Evolutionary conservation across 1,139 yeast species (phyloP).

Genomic region (Ogataea hybrid): DNA sequence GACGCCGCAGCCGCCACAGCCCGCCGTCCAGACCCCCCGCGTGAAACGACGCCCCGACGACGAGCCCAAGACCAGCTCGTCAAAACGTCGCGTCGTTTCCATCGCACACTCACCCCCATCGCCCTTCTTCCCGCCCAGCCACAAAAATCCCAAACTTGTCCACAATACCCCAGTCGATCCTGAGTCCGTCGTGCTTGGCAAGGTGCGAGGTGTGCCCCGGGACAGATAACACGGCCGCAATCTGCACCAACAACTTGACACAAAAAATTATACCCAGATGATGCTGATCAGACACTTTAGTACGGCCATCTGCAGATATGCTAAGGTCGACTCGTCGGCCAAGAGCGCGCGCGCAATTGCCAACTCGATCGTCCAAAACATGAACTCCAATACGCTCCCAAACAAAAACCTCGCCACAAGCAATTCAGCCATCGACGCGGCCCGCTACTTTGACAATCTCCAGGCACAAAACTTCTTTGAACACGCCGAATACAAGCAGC

Average conservation of each 20-base stretch:
- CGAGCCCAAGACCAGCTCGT: background rate
- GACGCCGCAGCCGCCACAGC: too few species aligned
- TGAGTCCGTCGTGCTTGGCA: conserved; percentile 12
- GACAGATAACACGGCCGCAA: conserved; percentile 1
- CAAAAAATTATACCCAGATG: background rate
- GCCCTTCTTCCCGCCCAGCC: conserved; percentile 8
- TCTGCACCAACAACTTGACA: background rate
- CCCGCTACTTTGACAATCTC: too few species aligned
- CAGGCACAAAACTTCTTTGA: too few species aligned
- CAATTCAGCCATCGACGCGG: too few species aligned
- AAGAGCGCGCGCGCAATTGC: conserved; percentile 17
- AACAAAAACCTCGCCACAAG: too few species aligned
- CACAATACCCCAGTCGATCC: conserved; percentile 21
- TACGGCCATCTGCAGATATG: conserved; percentile 2
- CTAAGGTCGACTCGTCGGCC: conserved; percentile 19
- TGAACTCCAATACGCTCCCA: conserved; percentile 18
- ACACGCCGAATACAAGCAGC: too few species aligned
- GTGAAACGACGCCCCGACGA: too few species aligned
- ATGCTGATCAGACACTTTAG: conserved; percentile 2
- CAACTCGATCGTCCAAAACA: conserved; percentile 19
- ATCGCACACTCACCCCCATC: conserved; percentile 9
- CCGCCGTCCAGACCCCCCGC: too few species aligned
- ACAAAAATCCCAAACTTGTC: conserved; percentile 18
- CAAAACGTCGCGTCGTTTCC: conserved; percentile 19
- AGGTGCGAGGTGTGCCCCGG: conserved; percentile 4